These are phyloP conservation scores for Pochonia chlamydosporia DNA, from an alignment of 2,329 filamentous ascomycete genomes.

Conservation along the genomic window DNA sequence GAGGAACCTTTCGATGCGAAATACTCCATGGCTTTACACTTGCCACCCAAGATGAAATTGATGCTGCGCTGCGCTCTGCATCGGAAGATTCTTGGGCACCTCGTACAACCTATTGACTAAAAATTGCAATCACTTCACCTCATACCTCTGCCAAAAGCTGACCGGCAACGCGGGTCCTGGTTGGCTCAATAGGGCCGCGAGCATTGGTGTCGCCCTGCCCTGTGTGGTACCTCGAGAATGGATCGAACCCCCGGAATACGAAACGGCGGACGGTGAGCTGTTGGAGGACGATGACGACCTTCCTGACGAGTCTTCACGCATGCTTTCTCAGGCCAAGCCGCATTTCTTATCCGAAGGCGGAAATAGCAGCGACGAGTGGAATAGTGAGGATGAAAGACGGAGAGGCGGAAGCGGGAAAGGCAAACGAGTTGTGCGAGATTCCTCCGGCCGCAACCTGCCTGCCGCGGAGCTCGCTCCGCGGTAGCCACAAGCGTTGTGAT, in stretches of 20 bases:
- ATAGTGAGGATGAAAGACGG: conserved; percentile 40
- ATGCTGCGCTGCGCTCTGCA: conserved; percentile 60
- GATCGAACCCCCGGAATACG: conserved; percentile 73
- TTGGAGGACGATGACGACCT: conserved; percentile 49
- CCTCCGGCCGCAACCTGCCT: conserved; percentile 45
- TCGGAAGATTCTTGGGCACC: conserved; percentile 70
- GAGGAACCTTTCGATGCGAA: conserved; percentile 68
- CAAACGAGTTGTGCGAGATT: conserved; percentile 40
- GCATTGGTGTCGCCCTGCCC: conserved; percentile 72
- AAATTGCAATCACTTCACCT: conserved; percentile 89
- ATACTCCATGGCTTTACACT: conserved; percentile 78
- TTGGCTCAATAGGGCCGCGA: conserved; percentile 82
- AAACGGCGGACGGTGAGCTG: conserved; percentile 65
- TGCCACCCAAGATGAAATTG: conserved; percentile 62
- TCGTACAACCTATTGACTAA: conserved; percentile 75
- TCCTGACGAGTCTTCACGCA: conserved; percentile 49
- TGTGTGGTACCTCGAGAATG: conserved; percentile 79
- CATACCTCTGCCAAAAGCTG: conserved; percentile 66
- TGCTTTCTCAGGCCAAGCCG: conserved; percentile 41
- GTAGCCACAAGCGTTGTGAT: conserved; percentile 4
- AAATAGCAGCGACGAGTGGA: conserved; percentile 28
- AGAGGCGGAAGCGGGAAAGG: conserved; percentile 35
- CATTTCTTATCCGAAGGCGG: conserved; percentile 24
- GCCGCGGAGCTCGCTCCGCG: conserved; percentile 46
- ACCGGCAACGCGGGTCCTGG: conserved; percentile 63